These are phyloP conservation scores for Xylaria telfairii DNA, from an alignment of 495 filamentous ascomycete genomes.

Conservation along the genomic window DNA sequence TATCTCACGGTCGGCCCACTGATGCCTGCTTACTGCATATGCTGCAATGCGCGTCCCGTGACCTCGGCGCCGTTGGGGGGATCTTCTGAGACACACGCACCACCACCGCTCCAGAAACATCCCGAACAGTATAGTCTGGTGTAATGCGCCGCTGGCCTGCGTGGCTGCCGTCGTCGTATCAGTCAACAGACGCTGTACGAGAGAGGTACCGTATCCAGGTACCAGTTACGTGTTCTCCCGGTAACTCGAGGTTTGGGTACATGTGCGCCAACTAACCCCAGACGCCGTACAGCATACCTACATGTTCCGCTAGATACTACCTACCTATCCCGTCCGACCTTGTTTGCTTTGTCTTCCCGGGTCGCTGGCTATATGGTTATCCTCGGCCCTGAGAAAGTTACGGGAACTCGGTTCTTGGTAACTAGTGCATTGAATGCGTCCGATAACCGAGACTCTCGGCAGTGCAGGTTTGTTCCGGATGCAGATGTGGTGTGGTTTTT, in stretches of 20 bases:
- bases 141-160: neutral
- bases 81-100: neutral
- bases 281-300: conserved; percentile 4
- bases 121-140: neutral
- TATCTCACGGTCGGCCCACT: neutral
- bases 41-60: conserved; percentile 23
- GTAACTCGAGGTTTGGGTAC: neutral
- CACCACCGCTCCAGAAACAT: neutral
- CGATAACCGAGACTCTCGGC: conserved; percentile 18
- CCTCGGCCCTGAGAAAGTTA: neutral
- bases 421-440: conserved; percentile 10
- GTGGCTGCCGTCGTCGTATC: neutral
- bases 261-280: neutral
- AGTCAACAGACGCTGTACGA: neutral
- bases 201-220: neutral
- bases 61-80: conserved; percentile 22
- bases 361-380: neutral
- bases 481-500: conserved; percentile 2
- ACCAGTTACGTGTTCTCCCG: neutral
- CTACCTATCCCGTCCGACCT: conserved; percentile 3
- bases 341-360: neutral
- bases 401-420: conserved; percentile 1
- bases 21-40: conserved; percentile 22
- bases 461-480: conserved; percentile 7
- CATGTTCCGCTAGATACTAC: no score